Base-by-base conservation (phyloP, 2,329 filamentous ascomycete species). In the Calonectria montana region DNA sequence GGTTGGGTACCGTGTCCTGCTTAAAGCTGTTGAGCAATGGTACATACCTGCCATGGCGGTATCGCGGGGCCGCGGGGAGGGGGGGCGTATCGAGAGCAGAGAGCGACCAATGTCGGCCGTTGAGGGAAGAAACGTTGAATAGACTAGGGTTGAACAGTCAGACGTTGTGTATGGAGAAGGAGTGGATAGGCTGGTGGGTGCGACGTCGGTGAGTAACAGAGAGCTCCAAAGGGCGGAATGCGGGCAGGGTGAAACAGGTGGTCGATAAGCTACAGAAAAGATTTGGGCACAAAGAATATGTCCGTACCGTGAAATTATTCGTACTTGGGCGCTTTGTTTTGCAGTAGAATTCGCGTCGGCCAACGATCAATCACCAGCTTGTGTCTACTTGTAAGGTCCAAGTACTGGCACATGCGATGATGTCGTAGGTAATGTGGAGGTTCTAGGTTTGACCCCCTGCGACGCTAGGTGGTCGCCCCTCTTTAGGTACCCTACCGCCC, bases 41-140 rank as follows among this genome's bases (percentile, higher is more conserved):
- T 74, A 76, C 76, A 65, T 77, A 78, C 76, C 76, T 72, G 75
- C 53, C 76, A 78, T 78, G 68, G 59, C 67, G 66, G 71, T 71
- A 45, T 68, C 66, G 67, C 59, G 47, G 41, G 48, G 37, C 31
- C 31, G 64, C 15, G 29, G 31, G 27, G 45, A 7, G 64, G 31
- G 29, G 29, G 41, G 29, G 29, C 59, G 23, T 61, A n/a, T 48
- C 37, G 9, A 55, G 37, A 48, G 37, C 53, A 67, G 37, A 41
- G 23, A 3, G 43, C 41, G 62, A 47, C 39, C 47, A 50, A 21
- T 31, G 39, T 59, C 18, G 57, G 29, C 43, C 47, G 39, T 25
- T 48, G 59, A 63, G 31, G 13, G 59, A 45, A 27, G 65, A 71
- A 64, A 57, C 41, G 57, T 71, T 48, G 37, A 63, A 50, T 43